Percentiles rank a stretch among this genome's conserved stretches.
phyloP scores from a whole-genome alignment of 2,329 filamentous ascomycete species.

The Teratosphaeria gauchensis region DNA sequence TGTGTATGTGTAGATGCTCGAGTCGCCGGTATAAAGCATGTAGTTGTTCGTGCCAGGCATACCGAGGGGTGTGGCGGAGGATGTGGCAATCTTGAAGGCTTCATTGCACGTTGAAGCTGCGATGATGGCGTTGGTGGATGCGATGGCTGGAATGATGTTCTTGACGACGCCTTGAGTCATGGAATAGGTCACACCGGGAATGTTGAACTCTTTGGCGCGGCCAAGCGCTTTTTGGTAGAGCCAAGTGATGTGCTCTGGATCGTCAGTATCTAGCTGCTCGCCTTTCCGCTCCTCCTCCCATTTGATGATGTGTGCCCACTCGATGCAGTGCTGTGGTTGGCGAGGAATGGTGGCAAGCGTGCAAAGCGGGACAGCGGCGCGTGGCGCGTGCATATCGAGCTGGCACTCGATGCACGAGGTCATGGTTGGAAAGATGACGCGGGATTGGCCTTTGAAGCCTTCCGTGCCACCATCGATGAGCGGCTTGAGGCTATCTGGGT shows the following conservation, averaged over 20 bases:
- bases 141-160: slow-evolving; percentile 98
- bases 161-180: slow-evolving; percentile 97
- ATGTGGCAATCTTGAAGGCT: slow-evolving; percentile 85
- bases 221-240: slow-evolving; percentile 74
- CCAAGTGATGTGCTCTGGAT: slow-evolving; percentile 96
- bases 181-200: slow-evolving; percentile 84
- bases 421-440: slow-evolving; percentile 83
- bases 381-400: slow-evolving; percentile 95
- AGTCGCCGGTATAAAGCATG: slow-evolving; percentile 99
- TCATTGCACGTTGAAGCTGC: slow-evolving; percentile 95
- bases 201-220: slow-evolving; percentile 80
- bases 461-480: slow-evolving; percentile 95
- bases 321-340: slow-evolving; percentile 94
- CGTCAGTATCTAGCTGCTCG: slow-evolving; percentile 82
- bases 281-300: slow-evolving; percentile 70
- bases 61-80: slow-evolving; percentile 68
- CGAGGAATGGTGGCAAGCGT: slow-evolving; percentile 93
- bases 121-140: slow-evolving; percentile 93
- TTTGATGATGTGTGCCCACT: slow-evolving; percentile 97
- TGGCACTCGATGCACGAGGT: slow-evolving; percentile 98
- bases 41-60: slow-evolving; percentile 62
- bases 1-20: slow-evolving; percentile 92
- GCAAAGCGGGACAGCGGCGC: slow-evolving; percentile 90
- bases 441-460: slow-evolving; percentile 93
- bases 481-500: slow-evolving; percentile 80